Conservation (phyloP, 1,284 basidiomycete genomes). For the Ustilago tritici region DNA sequence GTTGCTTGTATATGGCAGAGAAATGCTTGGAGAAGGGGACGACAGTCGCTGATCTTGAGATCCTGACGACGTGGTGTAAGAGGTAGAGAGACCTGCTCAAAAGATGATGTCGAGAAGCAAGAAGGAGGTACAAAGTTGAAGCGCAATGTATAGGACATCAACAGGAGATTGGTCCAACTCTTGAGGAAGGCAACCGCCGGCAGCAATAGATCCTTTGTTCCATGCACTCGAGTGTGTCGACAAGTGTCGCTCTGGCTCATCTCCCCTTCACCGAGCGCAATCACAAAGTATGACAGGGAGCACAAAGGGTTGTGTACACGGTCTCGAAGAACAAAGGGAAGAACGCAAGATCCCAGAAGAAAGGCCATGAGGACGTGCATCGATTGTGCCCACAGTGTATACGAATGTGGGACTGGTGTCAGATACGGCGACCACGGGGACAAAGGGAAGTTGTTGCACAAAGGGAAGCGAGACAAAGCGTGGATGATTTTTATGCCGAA, state of each 20-base stretch:
- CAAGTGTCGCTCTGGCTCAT: conserved; percentile 2
- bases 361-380: not conserved
- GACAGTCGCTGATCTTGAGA: not conserved
- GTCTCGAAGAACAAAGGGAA: conserved; percentile 4
- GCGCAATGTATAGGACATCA: not conserved
- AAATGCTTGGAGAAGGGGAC: not conserved
- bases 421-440: not conserved
- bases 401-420: conserved; percentile 6
- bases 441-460: conserved; percentile 7
- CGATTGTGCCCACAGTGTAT: not conserved
- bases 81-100: not conserved
- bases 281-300: not conserved
- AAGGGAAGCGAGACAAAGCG: not conserved
- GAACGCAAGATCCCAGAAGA: not conserved
- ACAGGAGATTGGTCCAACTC: not conserved
- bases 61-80: no score
- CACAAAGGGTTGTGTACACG: conserved; percentile 2
- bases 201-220: not conserved
- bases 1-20: no score
- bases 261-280: not conserved
- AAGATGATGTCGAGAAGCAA: not conserved
- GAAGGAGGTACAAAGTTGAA: not conserved
- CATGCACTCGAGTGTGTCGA: conserved; percentile 2
- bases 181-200: not conserved
- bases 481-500: not conserved